Evolutionary conservation across 495 filamentous ascomycete genomes (phyloP).

Genomic region (Astrocystis sublimbata): DNA sequence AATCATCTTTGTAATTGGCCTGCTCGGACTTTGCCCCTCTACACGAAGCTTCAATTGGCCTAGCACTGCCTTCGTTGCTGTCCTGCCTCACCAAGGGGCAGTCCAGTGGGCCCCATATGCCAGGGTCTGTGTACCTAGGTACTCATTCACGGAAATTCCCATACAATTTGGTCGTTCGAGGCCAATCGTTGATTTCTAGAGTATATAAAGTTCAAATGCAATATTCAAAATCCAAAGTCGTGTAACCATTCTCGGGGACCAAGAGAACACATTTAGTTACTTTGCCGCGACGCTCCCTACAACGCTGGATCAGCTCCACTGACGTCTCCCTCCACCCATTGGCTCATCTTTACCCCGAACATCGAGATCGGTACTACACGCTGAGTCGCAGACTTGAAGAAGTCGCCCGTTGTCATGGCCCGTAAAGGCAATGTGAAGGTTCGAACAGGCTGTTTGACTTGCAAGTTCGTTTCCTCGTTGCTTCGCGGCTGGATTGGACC

Average conservation of each 20-base stretch:
- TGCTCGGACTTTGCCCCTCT: slow-evolving; percentile 12
- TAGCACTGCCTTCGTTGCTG: background rate
- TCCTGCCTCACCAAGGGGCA: background rate
- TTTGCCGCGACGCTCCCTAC: too few species aligned
- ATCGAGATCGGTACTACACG: background rate
- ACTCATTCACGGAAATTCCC: too few species aligned
- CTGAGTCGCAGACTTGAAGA: background rate
- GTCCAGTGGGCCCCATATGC: background rate
- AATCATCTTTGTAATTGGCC: background rate
- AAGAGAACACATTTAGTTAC: too few species aligned
- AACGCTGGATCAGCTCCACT: background rate
- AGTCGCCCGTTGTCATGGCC: slow-evolving; percentile 14
- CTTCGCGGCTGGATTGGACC: background rate
- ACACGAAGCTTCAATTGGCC: background rate
- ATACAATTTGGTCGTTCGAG: too few species aligned
- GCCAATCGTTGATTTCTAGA: too few species aligned
- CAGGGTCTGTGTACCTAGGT: background rate
- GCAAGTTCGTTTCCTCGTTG: slow-evolving; percentile 26
- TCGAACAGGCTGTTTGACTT: slow-evolving; percentile 29
- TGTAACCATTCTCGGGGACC: too few species aligned
- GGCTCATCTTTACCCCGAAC: background rate
- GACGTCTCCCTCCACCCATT: background rate
- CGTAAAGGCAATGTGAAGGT: slow-evolving; percentile 32
- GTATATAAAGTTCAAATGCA: too few species aligned
- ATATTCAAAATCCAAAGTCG: too few species aligned